These are phyloP conservation scores for Podospora tetraspora DNA, from an alignment of 495 filamentous ascomycete species.

Conservation along the genomic window DNA sequence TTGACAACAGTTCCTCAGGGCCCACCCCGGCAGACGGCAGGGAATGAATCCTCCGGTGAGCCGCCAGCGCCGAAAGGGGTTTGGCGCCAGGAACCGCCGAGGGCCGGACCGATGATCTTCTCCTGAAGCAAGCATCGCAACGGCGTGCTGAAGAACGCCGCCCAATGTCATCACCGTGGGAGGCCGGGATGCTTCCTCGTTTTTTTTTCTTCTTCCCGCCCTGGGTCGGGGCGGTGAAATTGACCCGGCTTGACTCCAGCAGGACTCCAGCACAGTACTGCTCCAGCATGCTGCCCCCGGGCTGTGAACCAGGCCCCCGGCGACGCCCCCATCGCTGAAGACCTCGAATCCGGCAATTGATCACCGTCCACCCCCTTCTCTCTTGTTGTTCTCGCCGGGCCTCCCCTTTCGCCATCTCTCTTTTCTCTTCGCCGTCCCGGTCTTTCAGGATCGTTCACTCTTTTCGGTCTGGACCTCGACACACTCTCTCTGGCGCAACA, in stretches of 20 bases:
- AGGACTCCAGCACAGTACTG: background rate
- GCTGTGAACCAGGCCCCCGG: background rate
- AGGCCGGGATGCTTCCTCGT: background rate
- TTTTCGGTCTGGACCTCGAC: slow-evolving; percentile 4
- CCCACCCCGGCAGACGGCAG: background rate
- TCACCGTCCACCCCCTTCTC: background rate
- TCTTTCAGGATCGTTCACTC: slow-evolving; percentile 6
- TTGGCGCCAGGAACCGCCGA: slow-evolving; percentile 11
- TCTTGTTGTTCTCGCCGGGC: background rate
- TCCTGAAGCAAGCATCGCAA: slow-evolving; percentile 15
- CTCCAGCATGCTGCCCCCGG: background rate
- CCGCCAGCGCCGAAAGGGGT: slow-evolving; percentile 1
- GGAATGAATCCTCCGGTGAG: background rate
- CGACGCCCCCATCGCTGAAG: background rate
- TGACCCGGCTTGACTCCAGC: slow-evolving; percentile 1
- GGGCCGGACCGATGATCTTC: slow-evolving; percentile 11
- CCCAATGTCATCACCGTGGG: slow-evolving; percentile 9
- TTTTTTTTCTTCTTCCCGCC: slow-evolving; percentile 7
- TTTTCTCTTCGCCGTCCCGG: background rate
- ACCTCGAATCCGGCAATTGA: slow-evolving; percentile 8
- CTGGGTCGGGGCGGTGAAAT: slow-evolving; percentile 5
- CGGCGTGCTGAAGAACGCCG: slow-evolving; percentile 6
- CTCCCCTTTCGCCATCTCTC: background rate
- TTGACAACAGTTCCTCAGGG: slow-evolving; percentile 1
- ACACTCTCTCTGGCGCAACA: background rate